Evolutionary conservation across 2,329 filamentous ascomycete species (phyloP).

Genomic region (Cordyceps fumosorosea): DNA sequence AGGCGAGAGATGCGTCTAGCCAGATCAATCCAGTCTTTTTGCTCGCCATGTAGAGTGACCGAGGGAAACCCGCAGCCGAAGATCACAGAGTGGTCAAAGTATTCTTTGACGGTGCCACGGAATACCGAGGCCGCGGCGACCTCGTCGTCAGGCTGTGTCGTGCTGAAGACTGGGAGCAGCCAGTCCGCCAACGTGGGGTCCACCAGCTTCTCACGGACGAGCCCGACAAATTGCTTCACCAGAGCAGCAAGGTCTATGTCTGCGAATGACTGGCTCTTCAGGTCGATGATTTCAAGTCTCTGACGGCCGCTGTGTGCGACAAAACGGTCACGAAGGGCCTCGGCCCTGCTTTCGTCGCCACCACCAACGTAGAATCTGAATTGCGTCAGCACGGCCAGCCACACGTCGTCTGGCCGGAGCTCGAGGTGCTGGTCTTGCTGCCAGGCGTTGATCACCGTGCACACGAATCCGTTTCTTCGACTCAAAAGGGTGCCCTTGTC

Average conservation of each 20-base stretch:
- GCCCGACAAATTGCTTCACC: background rate
- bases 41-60: background rate
- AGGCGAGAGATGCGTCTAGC: background rate
- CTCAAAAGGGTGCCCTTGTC: background rate
- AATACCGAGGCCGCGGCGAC: background rate
- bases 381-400: conserved; percentile 17
- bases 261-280: background rate
- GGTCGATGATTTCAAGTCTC: background rate
- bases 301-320: background rate
- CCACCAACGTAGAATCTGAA: conserved; percentile 16
- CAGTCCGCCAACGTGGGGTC: background rate
- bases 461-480: conserved; percentile 12
- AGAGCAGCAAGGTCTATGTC: background rate
- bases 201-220: background rate
- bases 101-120: background rate
- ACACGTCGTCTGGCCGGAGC: conserved; percentile 16
- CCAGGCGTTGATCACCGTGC: conserved; percentile 13
- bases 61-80: background rate
- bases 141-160: background rate
- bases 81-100: background rate
- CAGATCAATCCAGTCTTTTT: background rate
- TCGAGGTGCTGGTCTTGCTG: conserved; percentile 17
- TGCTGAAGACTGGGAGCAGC: background rate
- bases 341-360: background rate
- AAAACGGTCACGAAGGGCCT: background rate